phyloP scores from a whole-genome alignment of 176 grass and related monocot species.

The Tuctoria greenei region DNA sequence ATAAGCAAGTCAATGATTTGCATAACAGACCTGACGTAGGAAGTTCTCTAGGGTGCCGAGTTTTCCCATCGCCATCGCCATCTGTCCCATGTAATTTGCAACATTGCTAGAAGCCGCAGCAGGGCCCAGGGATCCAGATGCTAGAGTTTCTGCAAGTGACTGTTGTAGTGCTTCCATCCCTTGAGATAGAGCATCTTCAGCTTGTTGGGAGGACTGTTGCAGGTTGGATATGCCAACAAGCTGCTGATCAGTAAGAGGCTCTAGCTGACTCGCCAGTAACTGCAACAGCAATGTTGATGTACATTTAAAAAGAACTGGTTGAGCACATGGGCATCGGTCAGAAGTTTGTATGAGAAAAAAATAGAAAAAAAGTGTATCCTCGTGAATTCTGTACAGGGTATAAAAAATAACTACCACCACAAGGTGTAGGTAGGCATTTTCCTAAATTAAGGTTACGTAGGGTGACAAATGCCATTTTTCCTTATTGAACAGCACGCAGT shows the following conservation, averaged over 20 bases:
- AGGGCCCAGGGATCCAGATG: slow-evolving; percentile 66
- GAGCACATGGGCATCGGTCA: not conserved
- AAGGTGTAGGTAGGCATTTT: not conserved
- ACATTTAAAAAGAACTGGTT: slow-evolving; percentile 21
- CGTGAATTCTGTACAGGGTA: not conserved
- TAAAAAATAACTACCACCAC: not conserved
- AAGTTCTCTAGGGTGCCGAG: slow-evolving; percentile 89
- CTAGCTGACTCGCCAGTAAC: slow-evolving; percentile 74
- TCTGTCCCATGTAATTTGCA: slow-evolving; percentile 93
- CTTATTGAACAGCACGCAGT: not conserved
- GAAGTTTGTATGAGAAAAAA: slow-evolving; percentile 18
- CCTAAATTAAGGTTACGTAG: not conserved
- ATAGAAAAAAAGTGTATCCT: not conserved
- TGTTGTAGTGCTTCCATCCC: slow-evolving; percentile 94
- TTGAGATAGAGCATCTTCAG: slow-evolving; percentile 87
- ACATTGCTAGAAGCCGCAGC: slow-evolving; percentile 67
- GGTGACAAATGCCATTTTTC: not conserved
- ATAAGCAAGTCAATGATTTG: slow-evolving; percentile 28
- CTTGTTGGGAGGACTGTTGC: slow-evolving; percentile 85
- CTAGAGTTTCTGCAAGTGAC: slow-evolving; percentile 78
- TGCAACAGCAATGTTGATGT: slow-evolving; percentile 35
- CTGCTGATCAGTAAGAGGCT: slow-evolving; percentile 84
- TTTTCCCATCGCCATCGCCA: slow-evolving; percentile 98
- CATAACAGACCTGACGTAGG: slow-evolving; percentile 67
- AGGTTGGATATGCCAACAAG: slow-evolving; percentile 72